These are phyloP conservation scores for Fusarium verrucosum DNA, from an alignment of 2,329 filamentous ascomycete genomes.

Conservation along the genomic window DNA sequence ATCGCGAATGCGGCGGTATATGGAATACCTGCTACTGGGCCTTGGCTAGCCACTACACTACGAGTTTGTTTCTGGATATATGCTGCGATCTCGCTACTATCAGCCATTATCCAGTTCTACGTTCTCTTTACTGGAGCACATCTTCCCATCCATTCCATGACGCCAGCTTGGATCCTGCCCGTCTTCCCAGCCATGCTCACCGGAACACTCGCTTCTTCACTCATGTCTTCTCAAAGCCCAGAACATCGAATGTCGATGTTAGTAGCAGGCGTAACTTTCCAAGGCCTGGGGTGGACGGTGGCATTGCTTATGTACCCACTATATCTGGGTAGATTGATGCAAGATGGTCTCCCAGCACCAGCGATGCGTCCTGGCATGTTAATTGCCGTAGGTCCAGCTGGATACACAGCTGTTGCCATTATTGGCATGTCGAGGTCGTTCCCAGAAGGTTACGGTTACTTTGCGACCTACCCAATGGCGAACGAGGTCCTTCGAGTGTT, in stretches of 20 bases:
- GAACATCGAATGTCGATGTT: constrained; percentile 42
- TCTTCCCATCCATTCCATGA: constrained; percentile 43
- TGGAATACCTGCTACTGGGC: constrained; percentile 59
- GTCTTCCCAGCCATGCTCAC: constrained; percentile 45
- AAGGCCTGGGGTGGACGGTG: constrained; percentile 44
- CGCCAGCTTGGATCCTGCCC: constrained; percentile 45
- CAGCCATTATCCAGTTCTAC: constrained; percentile 42
- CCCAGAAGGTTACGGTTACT: constrained; percentile 41
- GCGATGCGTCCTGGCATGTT: constrained; percentile 44
- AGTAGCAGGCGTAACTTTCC: constrained; percentile 41
- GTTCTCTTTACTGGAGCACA: constrained; percentile 45
- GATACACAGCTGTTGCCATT: constrained; percentile 42
- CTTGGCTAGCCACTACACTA: constrained; percentile 60
- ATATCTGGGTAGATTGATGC: constrained; percentile 42
- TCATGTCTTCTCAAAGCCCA: constrained; percentile 39
- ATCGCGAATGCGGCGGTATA: constrained; percentile 73
- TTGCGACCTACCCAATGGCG: constrained; percentile 38
- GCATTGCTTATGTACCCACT: constrained; percentile 39
- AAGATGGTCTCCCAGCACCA: constrained; percentile 42
- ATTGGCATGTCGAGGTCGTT: constrained; percentile 42
- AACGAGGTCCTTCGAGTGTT: constrained; percentile 37
- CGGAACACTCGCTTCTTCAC: constrained; percentile 39
- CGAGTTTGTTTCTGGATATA: constrained; percentile 63
- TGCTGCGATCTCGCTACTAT: constrained; percentile 48
- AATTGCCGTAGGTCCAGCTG: constrained; percentile 39